These are phyloP conservation scores for Ogataea pignaliae DNA, from an alignment of 805 yeast genomes.

Conservation along the genomic window DNA sequence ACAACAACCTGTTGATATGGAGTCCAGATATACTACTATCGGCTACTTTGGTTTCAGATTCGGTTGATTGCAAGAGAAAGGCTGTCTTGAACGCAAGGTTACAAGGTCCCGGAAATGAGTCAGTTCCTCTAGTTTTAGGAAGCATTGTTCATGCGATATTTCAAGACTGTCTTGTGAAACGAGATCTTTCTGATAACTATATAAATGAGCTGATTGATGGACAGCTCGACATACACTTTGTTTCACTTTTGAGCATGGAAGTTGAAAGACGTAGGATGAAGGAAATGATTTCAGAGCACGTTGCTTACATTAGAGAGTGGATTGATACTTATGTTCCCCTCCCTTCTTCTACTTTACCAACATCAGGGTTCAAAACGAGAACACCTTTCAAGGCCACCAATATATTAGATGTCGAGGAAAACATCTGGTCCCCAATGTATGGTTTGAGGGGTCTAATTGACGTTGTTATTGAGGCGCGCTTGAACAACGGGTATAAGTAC, in stretches of 20 bases:
- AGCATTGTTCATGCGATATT: slow-evolving; percentile 75
- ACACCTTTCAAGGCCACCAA: slow-evolving; percentile 51
- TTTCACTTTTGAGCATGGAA: slow-evolving; percentile 52
- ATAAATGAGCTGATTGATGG: slow-evolving; percentile 33
- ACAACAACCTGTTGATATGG: slow-evolving; percentile 63
- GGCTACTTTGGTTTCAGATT: slow-evolving; percentile 77
- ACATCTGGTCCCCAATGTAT: slow-evolving; percentile 84
- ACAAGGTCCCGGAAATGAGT: slow-evolving; percentile 58
- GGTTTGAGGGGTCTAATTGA: slow-evolving; percentile 90
- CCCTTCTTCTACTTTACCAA: slow-evolving; percentile 1
- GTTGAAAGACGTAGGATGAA: slow-evolving; percentile 42
- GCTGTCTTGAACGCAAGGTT: slow-evolving; percentile 58
- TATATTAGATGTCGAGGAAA: slow-evolving; percentile 82
- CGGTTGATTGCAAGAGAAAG: slow-evolving; percentile 67
- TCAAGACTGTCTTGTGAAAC: slow-evolving; percentile 47
- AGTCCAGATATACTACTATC: slow-evolving; percentile 81
- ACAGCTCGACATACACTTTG: slow-evolving; percentile 20
- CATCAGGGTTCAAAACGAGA: slow-evolving; percentile 11
- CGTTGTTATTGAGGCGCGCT: slow-evolving; percentile 66
- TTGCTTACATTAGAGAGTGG: slow-evolving; percentile 52
- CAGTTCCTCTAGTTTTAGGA: slow-evolving; percentile 73
- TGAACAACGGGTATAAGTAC: slow-evolving; percentile 40
- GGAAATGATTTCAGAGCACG: slow-evolving; percentile 41
- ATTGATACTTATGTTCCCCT: slow-evolving; percentile 36
- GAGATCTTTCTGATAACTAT: slow-evolving; percentile 33